Evolutionary conservation across 305 asterid species (phyloP), one percentile per base, ranked within the genome.

Genomic region (Fraxinus greggii): DNA sequence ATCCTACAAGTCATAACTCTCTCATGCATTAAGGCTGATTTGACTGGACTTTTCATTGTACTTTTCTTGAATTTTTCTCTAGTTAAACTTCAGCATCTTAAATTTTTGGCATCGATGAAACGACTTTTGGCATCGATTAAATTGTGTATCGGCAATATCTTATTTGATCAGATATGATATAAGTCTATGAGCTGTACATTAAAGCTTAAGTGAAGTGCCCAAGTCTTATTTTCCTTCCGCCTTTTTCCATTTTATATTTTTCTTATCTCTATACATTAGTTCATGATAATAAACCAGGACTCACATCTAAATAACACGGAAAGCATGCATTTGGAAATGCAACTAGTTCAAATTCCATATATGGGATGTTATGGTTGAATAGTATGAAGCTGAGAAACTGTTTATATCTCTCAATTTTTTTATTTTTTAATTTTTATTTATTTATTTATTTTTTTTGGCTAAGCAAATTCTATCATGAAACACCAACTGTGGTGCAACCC

Each of bases 11-110:
- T 38, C 35, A 29, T 74, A 83, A 80, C 81, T 48, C 45, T 76
- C 21, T 76, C 85, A 54, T 51, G 74, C 80, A 73, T 79, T 77
- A 70, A 56, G 73, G 36, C 15, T 38, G 72, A 65, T 51, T 51
- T 38, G 3, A 45, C n/a, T 36, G 40, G 48, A 36, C 23, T n/a
- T 83, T 70, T 40, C 72, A 38, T 74, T 36, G 69, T 51, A 78
- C 56, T 78, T 35, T 76, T 59, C 59, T 48, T 32, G 61, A 24
- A 19, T 19, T 65, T 61, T 12, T 36, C 81, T 79, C 61, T 75
- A 19, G 56, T 72, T 48, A 67, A 81, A 77, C 29, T 35, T 33
- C 75, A 76, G 81, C 73, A 48, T 75, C 32, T 81, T 83, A 80
- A 45, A 72, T 82, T 63, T 65, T 84, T 36, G 61, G 33, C 61